Conservation (phyloP, 768 basidiomycete genomes). For the Phanerodontia chrysosporium region DNA sequence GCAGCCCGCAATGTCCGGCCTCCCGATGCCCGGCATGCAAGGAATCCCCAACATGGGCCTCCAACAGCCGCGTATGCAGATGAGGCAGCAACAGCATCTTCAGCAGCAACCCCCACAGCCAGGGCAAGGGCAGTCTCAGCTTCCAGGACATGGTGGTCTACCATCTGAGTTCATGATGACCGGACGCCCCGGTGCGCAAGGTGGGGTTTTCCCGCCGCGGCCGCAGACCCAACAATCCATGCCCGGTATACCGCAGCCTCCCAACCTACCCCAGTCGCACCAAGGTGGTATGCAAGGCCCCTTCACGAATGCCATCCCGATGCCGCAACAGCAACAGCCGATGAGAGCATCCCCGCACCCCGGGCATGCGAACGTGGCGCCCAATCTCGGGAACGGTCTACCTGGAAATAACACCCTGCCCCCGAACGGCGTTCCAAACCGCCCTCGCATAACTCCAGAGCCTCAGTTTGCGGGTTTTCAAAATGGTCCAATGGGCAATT, state of each 20-base stretch:
- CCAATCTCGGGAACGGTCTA: constrained; percentile 20
- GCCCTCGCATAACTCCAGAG: constrained; percentile 43
- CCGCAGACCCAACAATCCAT: constrained; percentile 39
- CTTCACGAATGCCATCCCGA: constrained; percentile 35
- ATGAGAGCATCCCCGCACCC: constrained; percentile 40
- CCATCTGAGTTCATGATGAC: constrained; percentile 33
- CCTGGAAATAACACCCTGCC: constrained; percentile 15
- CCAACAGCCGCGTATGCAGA: constrained; percentile 26
- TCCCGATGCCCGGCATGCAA: constrained; percentile 30
- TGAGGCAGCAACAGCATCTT: constrained; percentile 28
- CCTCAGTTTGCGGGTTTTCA: constrained; percentile 11
- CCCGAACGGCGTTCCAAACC: constrained; percentile 36
- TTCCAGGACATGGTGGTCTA: constrained; percentile 21
- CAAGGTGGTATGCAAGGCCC: constrained; percentile 31
- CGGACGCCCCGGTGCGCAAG: constrained; percentile 32
- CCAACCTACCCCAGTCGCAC: constrained; percentile 17
- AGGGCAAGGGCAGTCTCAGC: constrained; percentile 29
- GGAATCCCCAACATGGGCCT: constrained; percentile 32
- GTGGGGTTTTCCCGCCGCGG: constrained; percentile 35
- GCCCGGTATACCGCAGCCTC: constrained; percentile 44
- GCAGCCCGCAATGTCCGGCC: constrained; percentile 31
- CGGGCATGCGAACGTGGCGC: constrained; percentile 38
- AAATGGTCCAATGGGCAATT: background rate
- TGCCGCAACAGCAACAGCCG: constrained; percentile 33
- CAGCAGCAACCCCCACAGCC: constrained; percentile 34